phyloP scores from a whole-genome alignment of 2,329 filamentous ascomycete species.

The Pyrenophora seminiperda region DNA sequence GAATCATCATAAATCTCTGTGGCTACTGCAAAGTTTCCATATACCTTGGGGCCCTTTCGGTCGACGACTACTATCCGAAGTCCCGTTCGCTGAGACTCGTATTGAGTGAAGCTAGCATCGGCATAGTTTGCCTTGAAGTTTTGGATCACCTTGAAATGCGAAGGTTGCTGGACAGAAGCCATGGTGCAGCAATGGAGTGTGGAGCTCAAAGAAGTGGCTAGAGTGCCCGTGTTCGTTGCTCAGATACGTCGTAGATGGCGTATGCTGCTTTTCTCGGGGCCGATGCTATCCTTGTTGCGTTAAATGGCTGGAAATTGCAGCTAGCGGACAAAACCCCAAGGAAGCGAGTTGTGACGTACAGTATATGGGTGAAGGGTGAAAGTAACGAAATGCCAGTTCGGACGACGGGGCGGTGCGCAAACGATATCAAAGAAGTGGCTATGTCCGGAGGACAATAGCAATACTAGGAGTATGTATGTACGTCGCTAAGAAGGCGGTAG shows the following conservation, averaged over 20 bases:
- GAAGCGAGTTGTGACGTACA: background rate
- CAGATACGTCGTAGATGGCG: slow-evolving; percentile 6
- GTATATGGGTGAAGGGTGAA: background rate
- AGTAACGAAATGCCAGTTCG: slow-evolving; percentile 1
- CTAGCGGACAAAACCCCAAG: background rate
- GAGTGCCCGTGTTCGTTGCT: slow-evolving; percentile 6
- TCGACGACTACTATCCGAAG: slow-evolving; percentile 94
- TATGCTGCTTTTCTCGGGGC: slow-evolving; percentile 36
- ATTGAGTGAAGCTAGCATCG: slow-evolving; percentile 85
- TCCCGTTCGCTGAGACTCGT: slow-evolving; percentile 92
- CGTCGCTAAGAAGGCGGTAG: background rate
- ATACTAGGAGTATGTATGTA: background rate
- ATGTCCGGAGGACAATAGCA: background rate
- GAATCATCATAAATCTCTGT: slow-evolving; percentile 98
- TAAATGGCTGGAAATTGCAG: slow-evolving; percentile 10
- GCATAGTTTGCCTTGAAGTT: slow-evolving; percentile 90
- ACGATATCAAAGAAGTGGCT: background rate
- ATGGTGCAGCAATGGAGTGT: slow-evolving; percentile 27
- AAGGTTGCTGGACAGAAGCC: slow-evolving; percentile 46
- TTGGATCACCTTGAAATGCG: slow-evolving; percentile 81
- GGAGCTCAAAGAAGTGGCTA: background rate
- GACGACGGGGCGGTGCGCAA: background rate
- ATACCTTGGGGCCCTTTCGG: slow-evolving; percentile 84
- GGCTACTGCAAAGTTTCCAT: slow-evolving; percentile 91
- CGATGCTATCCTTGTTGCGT: slow-evolving; percentile 42